phyloP scores from a whole-genome alignment of 331 rosid genomes.

The Rosa hybrid region DNA sequence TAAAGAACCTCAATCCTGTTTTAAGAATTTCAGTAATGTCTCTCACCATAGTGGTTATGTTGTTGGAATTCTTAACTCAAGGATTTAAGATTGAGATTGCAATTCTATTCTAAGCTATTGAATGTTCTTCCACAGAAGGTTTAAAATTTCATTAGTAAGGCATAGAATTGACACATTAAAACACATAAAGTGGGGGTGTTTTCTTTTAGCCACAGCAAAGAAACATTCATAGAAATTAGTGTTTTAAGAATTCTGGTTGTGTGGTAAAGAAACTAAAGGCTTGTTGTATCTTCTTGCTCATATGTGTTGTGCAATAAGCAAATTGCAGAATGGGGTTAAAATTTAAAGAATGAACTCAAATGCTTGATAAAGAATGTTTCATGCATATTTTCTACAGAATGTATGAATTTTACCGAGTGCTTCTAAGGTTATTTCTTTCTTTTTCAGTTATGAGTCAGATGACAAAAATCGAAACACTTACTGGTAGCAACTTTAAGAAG shows the following conservation, averaged over 20 bases:
- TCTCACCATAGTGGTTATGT: no score
- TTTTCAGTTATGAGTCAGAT: not conserved
- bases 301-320: not conserved
- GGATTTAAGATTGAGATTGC: no score
- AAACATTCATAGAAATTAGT: not conserved
- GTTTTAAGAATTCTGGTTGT: not conserved
- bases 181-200: not conserved
- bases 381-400: not conserved
- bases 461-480: not conserved
- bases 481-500: not conserved
- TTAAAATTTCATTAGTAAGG: not conserved
- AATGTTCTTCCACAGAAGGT: not conserved
- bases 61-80: no score
- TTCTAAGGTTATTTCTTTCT: no score
- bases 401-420: not conserved
- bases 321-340: not conserved
- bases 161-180: not conserved
- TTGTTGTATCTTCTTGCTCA: not conserved
- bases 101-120: no score
- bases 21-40: no score
- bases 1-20: no score
- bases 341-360: not conserved
- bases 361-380: not conserved
- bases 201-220: not conserved
- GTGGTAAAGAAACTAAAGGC: not conserved